These are phyloP conservation scores for Fusarium piperis DNA, from an alignment of 2,329 filamentous ascomycete species.

Conservation along the genomic window DNA sequence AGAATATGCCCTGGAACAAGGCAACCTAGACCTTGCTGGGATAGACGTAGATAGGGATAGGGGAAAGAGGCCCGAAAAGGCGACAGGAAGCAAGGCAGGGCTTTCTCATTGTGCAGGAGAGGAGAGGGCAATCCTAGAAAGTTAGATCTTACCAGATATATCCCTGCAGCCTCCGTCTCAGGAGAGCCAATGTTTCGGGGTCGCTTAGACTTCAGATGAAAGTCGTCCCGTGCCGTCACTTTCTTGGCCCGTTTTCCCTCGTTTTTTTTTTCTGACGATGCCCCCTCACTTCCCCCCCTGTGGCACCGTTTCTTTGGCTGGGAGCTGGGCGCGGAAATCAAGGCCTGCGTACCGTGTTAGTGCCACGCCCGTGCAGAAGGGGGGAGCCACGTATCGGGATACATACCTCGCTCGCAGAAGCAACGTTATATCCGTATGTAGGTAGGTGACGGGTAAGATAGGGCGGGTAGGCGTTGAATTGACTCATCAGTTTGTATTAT, in stretches of 20 bases:
- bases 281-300: not conserved
- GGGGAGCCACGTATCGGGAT: not conserved
- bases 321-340: not conserved
- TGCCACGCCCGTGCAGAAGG: not conserved
- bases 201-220: slow-evolving; percentile 20
- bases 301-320: not conserved
- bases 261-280: not conserved
- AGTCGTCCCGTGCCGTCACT: not conserved
- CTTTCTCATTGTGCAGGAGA: not conserved
- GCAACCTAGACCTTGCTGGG: not conserved
- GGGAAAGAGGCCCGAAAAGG: not conserved
- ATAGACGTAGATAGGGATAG: not conserved
- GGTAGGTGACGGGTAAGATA: not conserved
- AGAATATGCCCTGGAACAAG: not conserved
- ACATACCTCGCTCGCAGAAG: not conserved
- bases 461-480: not conserved
- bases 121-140: not conserved
- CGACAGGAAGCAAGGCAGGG: not conserved
- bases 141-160: slow-evolving; percentile 15
- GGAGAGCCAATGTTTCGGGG: not conserved
- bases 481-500: not conserved
- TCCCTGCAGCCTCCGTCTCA: slow-evolving; percentile 2
- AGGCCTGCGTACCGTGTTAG: not conserved
- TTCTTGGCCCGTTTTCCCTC: not conserved
- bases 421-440: not conserved